Percentiles rank a stretch among this genome's conserved stretches.
Evolutionary conservation across 352 stramenopile genomes (phyloP).

Genomic region (Aphanomyces astaci): DNA sequence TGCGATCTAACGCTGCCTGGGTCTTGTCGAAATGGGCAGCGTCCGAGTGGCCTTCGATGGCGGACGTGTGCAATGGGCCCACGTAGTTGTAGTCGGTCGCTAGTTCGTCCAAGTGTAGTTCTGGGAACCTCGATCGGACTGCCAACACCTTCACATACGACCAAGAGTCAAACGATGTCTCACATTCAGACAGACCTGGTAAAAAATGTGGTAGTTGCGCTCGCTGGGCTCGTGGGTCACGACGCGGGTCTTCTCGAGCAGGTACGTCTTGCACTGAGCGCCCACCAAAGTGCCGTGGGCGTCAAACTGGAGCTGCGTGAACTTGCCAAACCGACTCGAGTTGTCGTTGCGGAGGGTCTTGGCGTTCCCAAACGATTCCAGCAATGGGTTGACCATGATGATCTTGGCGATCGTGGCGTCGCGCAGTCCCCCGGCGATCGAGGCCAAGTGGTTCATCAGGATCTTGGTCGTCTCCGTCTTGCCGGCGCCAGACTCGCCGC

Average conservation of each 20-base stretch:
- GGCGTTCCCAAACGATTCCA: slow-evolving; percentile 98
- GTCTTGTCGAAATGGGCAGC: slow-evolving; percentile 81
- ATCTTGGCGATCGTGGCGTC: slow-evolving; percentile 92
- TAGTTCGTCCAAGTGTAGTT: slow-evolving; percentile 30
- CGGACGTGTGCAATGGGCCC: slow-evolving; percentile 47
- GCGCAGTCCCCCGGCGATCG: slow-evolving; percentile 67
- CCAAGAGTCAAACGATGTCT: not conserved
- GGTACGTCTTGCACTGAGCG: slow-evolving; percentile 91
- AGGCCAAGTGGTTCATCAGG: slow-evolving; percentile 77
- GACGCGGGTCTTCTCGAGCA: slow-evolving; percentile 95
- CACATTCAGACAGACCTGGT: slow-evolving; percentile 51
- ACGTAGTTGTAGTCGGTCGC: slow-evolving; percentile 55
- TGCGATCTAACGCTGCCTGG: slow-evolving; percentile 46
- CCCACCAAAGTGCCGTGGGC: slow-evolving; percentile 71
- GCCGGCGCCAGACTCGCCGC: slow-evolving; percentile 78
- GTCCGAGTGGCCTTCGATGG: slow-evolving; percentile 70
- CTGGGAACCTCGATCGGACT: slow-evolving; percentile 47
- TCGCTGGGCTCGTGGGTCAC: slow-evolving; percentile 89
- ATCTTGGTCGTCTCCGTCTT: slow-evolving; percentile 95
- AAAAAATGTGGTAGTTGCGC: slow-evolving; percentile 97
- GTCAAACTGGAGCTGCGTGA: slow-evolving; percentile 94
- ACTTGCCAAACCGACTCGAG: slow-evolving; percentile 94
- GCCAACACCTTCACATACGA: slow-evolving; percentile 12
- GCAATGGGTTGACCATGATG: slow-evolving; percentile 95
- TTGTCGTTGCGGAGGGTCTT: slow-evolving; percentile 97